Conservation (phyloP, 495 filamentous ascomycete genomes). For the Aspergillus bertholletiae region DNA sequence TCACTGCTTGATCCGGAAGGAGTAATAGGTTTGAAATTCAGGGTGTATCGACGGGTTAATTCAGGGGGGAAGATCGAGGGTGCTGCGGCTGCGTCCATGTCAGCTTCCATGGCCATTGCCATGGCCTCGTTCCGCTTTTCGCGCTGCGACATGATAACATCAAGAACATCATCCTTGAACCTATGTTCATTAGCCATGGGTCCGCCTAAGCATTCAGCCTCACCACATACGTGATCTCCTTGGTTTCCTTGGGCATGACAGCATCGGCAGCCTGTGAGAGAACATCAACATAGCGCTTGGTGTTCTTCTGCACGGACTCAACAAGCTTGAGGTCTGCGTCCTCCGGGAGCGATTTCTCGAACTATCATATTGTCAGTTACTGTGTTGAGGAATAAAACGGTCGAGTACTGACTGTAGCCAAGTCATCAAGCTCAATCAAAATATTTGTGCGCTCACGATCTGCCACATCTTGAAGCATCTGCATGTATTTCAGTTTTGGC, state of each 20-base stretch:
- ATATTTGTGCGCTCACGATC: conserved; percentile 72
- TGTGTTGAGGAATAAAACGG: background rate
- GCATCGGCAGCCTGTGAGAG: conserved; percentile 84
- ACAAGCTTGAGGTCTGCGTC: conserved; percentile 67
- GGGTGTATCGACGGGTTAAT: conserved; percentile 87
- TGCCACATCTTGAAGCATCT: conserved; percentile 82
- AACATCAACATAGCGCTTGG: conserved; percentile 93
- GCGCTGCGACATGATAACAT: conserved; percentile 91
- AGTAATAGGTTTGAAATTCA: conserved; percentile 90
- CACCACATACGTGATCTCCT: conserved; percentile 67
- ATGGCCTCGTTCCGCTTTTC: conserved; percentile 79
- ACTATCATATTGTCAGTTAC: conserved; percentile 44
- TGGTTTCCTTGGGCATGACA: conserved; percentile 74
- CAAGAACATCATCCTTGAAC: conserved; percentile 96
- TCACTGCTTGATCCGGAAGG: conserved; percentile 63
- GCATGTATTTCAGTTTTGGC: conserved; percentile 83
- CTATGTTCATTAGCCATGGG: conserved; percentile 34
- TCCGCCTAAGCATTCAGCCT: background rate
- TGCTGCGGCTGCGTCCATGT: conserved; percentile 51
- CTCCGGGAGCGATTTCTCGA: conserved; percentile 64
- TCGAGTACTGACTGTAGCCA: conserved; percentile 56
- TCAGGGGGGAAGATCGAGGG: conserved; percentile 77
- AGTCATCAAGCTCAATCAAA: conserved; percentile 84
- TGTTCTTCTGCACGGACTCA: conserved; percentile 80
- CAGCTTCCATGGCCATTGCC: conserved; percentile 61